Evolutionary conservation across 2,329 filamentous ascomycete species (phyloP).

Genomic region (Colletotrichum agaves): DNA sequence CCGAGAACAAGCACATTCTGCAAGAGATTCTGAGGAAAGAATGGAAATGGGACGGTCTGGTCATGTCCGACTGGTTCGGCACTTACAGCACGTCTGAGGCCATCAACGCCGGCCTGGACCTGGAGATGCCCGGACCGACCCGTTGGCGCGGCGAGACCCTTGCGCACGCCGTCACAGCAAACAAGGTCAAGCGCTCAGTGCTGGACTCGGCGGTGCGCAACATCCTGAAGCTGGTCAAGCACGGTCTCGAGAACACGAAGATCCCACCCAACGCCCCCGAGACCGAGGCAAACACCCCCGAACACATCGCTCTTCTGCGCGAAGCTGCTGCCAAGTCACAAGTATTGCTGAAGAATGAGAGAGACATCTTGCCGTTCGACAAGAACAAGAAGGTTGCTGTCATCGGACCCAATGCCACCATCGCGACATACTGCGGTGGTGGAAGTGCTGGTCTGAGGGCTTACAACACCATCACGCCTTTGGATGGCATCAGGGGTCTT

Average conservation of each 20-base stretch:
- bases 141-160: constrained; percentile 52
- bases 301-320: constrained; percentile 64
- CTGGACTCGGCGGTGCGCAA: constrained; percentile 57
- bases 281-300: constrained; percentile 64
- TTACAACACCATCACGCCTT: constrained; percentile 46
- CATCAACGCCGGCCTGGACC: constrained; percentile 45
- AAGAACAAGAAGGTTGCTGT: constrained; percentile 52
- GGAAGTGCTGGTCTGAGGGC: constrained; percentile 47
- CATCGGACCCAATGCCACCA: constrained; percentile 64
- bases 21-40: constrained; percentile 63
- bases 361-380: constrained; percentile 68
- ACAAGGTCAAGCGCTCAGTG: constrained; percentile 65
- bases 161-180: constrained; percentile 62
- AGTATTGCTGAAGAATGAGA: constrained; percentile 79
- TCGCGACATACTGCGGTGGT: constrained; percentile 46
- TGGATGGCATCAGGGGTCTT: constrained; percentile 44
- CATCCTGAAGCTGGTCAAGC: constrained; percentile 53
- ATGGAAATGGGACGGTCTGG: constrained; percentile 66
- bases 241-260: constrained; percentile 46
- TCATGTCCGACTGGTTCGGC: constrained; percentile 71
- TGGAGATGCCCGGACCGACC: constrained; percentile 53
- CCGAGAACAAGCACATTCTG: constrained; percentile 56
- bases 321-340: constrained; percentile 56
- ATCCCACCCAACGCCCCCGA: constrained; percentile 67
- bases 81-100: constrained; percentile 59